Evolutionary conservation across 768 basidiomycete species (phyloP).

Genomic region (Lactarius tabidus): DNA sequence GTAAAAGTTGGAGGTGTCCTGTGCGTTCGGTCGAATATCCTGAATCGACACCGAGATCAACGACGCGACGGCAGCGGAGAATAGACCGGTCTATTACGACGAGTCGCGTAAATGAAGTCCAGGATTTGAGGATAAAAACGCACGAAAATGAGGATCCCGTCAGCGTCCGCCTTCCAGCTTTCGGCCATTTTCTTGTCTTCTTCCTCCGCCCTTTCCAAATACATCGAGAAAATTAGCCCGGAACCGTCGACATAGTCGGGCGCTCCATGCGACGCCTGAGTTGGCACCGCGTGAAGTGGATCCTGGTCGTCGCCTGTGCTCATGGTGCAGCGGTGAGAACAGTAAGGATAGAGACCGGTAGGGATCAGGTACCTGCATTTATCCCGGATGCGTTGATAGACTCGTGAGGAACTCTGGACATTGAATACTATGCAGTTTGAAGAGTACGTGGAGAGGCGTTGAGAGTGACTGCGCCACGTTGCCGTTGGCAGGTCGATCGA

Average conservation of each 20-base stretch:
- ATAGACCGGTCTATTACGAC: background rate
- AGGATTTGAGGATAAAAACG: background rate
- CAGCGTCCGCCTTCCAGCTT: background rate
- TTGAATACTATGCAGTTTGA: background rate
- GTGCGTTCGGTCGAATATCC: background rate
- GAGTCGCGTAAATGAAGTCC: background rate
- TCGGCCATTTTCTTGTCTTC: background rate
- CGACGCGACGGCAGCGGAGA: background rate
- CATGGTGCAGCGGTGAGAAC: background rate
- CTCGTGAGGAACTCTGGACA: background rate
- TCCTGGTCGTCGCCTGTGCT: background rate
- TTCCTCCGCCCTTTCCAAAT: background rate
- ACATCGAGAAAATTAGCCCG: background rate
- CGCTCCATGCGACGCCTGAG: background rate
- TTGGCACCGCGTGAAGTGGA: background rate
- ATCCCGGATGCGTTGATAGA: background rate
- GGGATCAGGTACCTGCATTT: too few species aligned
- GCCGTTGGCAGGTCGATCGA: too few species aligned
- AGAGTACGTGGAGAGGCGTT: too few species aligned
- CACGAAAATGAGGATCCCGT: background rate
- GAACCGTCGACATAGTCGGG: background rate
- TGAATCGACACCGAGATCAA: background rate
- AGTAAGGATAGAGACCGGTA: background rate
- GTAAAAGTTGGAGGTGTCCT: background rate
- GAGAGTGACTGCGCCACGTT: too few species aligned